A percentile compares a stretch with the other conserved stretches of the same genome.
These are phyloP conservation scores for Coemansia sp. DNA, from an alignment of 371 early-diverging fungal species.

Conservation along the genomic window DNA sequence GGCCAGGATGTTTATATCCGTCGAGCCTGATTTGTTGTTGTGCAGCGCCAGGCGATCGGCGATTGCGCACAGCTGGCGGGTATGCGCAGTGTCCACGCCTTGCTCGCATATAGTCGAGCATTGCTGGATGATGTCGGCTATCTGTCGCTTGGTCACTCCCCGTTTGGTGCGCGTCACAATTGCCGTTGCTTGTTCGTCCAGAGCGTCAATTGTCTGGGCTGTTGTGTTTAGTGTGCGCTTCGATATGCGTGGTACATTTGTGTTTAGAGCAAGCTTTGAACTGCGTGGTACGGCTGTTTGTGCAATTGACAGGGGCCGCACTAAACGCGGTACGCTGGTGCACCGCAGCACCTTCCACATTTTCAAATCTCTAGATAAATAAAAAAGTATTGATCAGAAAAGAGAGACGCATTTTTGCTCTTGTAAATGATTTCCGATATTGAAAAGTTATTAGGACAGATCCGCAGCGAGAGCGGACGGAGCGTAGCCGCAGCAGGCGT, in stretches of 20 bases:
- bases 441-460: slow-evolving; percentile 29
- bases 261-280: not conserved
- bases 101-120: slow-evolving; percentile 6
- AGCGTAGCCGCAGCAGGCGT: not conserved
- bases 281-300: too few relatives aligned
- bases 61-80: not conserved
- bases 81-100: not conserved
- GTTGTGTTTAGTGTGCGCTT: not conserved
- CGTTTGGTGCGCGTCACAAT: not conserved
- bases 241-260: not conserved
- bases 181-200: not conserved
- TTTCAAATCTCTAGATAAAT: not conserved
- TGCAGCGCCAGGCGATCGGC: not conserved
- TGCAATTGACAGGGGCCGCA: too few relatives aligned
- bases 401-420: not conserved
- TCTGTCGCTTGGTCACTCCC: slow-evolving; percentile 1
- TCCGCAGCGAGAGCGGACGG: slow-evolving; percentile 21
- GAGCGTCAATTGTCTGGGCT: not conserved
- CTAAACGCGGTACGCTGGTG: not conserved
- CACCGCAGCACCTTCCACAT: not conserved
- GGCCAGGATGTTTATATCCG: not conserved
- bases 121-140: not conserved
- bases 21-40: not conserved
- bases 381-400: not conserved
- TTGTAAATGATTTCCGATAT: slow-evolving; percentile 25